phyloP scores from a whole-genome alignment of 139 green algal species.

The Mychonastes homosphaera region DNA sequence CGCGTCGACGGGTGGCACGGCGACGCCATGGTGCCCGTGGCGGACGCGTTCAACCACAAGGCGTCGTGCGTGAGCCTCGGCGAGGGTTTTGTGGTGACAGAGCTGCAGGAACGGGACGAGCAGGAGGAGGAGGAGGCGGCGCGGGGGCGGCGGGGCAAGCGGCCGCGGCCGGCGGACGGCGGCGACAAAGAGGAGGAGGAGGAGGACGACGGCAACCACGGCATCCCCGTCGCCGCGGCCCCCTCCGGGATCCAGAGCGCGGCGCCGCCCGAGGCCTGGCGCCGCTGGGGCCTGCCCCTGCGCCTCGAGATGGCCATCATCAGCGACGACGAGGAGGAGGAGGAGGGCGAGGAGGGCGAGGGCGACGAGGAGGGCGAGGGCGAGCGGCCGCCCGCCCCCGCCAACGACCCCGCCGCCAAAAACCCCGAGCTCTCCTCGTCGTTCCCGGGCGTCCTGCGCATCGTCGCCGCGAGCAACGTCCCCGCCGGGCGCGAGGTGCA shows the following conservation, averaged over 20 bases:
- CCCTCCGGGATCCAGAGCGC: no score
- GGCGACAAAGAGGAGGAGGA: conserved; percentile 7
- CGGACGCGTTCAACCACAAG: conserved; percentile 90
- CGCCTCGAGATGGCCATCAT: no score
- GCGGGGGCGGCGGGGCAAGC: conserved; percentile 15
- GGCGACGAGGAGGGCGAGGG: background rate
- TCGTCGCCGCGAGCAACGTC: conserved; percentile 30
- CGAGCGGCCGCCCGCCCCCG: no score
- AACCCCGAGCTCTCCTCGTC: no score
- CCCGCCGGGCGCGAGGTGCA: conserved; percentile 27
- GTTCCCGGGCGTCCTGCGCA: conserved; percentile 23
- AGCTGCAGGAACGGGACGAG: conserved; percentile 1
- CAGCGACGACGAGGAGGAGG: conserved; percentile 13
- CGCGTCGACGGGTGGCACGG: conserved; percentile 64
- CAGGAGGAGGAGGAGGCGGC: background rate
- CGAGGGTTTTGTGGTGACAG: conserved; percentile 23
- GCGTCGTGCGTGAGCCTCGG: conserved; percentile 34
- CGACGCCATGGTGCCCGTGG: conserved; percentile 65
- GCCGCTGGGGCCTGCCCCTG: no score
- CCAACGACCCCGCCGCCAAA: no score
- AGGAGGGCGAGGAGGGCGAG: background rate
- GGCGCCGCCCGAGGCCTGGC: no score
- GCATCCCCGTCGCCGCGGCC: no score
- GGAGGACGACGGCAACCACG: conserved; percentile 10
- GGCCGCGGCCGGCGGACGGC: background rate